Base-by-base conservation (phyloP, 140 eudicot genomes). In the Erigeron philadelphicus region DNA sequence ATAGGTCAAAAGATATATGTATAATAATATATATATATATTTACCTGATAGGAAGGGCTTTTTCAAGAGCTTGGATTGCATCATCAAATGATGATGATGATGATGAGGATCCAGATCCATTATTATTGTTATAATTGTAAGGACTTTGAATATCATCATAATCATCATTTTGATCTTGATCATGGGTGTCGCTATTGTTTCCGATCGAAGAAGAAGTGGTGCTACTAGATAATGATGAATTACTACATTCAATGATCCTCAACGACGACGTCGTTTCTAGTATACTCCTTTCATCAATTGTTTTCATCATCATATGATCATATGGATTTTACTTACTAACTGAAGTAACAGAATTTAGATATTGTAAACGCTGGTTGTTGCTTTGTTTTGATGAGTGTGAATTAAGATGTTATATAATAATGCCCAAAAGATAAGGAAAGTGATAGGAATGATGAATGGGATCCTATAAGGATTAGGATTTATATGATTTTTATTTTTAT, bases 21-120 rank as follows among this genome's bases (percentile, higher is more conserved):
- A 31, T 25, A 25, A 25, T 25, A 1, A 1, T 25, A 25, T 25
- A 3, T 25, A n/a, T n/a, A 21, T 3, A 38, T 31, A 18, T 3
- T 13, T 17, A 88, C 96, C 85, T 89, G 40, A 73, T 73, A 1
- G 96, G 96, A 41, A 86, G 68, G 76, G 84, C 95, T 68, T 82
- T 80, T 72, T 84, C 88, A 75, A 86, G 67, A 61, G 84, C 80
- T 42, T 82, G 82, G 72, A 89, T 67, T 50, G 88, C 82, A 69
- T 78, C 83, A 58, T 79, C 85, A 47, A 86, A 80, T 4, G 86
- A 68, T 54, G 57, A 50, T 4, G 57, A 50, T 0, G 55, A 12
- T 0, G 57, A 50, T 13, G 57, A 50, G 12, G 57, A 50, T n/a
- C 57, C 57, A 50, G n/a, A 25, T 12, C 81, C 84, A 71, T 43